Evolutionary conservation across 2,329 filamentous ascomycete genomes (phyloP), one percentile per base, ranked within the genome.

Genomic region (Chrysoporthe cubensis): DNA sequence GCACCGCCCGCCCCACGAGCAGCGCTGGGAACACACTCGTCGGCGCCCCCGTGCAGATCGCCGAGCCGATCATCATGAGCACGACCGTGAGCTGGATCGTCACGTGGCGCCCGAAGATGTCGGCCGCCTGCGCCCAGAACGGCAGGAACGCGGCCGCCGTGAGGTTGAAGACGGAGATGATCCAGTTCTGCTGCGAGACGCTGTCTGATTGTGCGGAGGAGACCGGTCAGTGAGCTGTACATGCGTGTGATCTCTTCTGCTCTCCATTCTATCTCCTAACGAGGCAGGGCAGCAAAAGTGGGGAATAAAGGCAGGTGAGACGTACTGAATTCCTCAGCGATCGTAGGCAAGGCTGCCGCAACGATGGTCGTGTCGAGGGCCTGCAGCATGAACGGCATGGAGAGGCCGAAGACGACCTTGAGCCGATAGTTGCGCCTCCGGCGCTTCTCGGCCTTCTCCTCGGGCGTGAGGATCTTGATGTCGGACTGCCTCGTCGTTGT

Each of bases 111-210:
- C 89, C 89, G 71, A 89, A 90, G 40, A 91, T 83, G 71, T 91
- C 87, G 18, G 87, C 84, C 57, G 89, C 81, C 71, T 91, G 88
- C 1, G 86, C 87, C 78, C 88, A 91, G 64, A 86, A 84, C 3
- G 89, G 89, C 9, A 91, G 88, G 71, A 91, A 91, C 1, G 88
- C 85, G 1, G 89, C 88, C 0, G 87, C 87, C 0, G 88, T 89
- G 16, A 92, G 80, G 64, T 88, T 91, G 76, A 91, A 92, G 7
- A 88, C 82, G 0, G 89, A 89, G 21, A 91, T 85, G 73, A 92
- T 90, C 88, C 88, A 91, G 73, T 90, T 91, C 2, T 90, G 80
- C 72, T 89, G 84, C 21, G 84, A 81, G 4, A 87, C 74, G 73
- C 87, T 75, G 69, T 82, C 84, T 84, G 66, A 40, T 1, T 37